Percentiles rank a stretch among this genome's conserved stretches.
Evolutionary conservation across 352 stramenopile species (phyloP).

Genomic region (Elongisporangium senticosum): DNA sequence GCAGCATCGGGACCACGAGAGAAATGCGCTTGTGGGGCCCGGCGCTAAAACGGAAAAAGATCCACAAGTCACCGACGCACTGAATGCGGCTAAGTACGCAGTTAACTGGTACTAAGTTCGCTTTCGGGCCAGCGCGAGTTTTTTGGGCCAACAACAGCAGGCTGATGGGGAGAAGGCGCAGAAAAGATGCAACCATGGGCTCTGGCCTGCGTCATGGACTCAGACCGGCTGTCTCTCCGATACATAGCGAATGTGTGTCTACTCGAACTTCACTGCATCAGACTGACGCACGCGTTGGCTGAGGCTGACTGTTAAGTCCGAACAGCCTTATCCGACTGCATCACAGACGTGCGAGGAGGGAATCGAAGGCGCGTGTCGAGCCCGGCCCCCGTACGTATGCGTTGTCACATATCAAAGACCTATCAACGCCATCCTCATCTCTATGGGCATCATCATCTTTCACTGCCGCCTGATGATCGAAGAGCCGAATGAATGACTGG

Average conservation of each 20-base stretch:
- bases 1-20: slow-evolving; percentile 9
- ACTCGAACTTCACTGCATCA: neutral
- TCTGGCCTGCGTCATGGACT: neutral
- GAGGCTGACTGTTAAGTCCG: neutral
- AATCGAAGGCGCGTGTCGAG: neutral
- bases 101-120: neutral
- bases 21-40: neutral
- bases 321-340: neutral
- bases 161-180: neutral
- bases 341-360: neutral
- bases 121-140: neutral
- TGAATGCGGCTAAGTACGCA: neutral
- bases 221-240: neutral
- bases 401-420: neutral
- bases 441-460: neutral
- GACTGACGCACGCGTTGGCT: neutral
- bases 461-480: too few relatives aligned
- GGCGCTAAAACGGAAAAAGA: neutral
- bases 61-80: neutral
- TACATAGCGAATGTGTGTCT: neutral
- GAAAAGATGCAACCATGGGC: neutral
- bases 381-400: neutral
- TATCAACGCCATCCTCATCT: neutral
- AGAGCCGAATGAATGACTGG: slow-evolving; percentile 7
- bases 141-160: neutral